These are phyloP conservation scores for Crepidotus variabilis DNA, from an alignment of 768 basidiomycete genomes.

Conservation along the genomic window DNA sequence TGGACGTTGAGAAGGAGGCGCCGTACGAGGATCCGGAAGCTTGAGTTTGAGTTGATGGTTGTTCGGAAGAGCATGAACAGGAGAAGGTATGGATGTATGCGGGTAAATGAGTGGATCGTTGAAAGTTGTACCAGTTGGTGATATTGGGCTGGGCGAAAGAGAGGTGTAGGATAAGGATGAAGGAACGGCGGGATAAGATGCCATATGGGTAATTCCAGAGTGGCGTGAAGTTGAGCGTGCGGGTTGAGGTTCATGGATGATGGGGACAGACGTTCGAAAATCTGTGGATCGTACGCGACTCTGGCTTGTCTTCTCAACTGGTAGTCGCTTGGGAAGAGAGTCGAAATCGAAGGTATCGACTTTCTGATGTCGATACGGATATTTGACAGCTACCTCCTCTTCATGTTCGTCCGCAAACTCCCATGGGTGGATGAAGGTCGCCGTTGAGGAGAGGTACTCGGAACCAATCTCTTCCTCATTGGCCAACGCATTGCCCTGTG, in stretches of 20 bases:
- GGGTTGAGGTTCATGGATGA: background rate
- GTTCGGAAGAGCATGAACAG: background rate
- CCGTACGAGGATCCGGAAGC: slow-evolving; percentile 7
- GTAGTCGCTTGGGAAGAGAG: slow-evolving; percentile 34
- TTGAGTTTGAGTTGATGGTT: slow-evolving; percentile 3
- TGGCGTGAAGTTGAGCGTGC: background rate
- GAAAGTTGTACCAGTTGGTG: background rate
- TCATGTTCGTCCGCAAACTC: slow-evolving; percentile 27
- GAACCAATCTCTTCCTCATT: background rate
- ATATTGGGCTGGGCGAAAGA: background rate
- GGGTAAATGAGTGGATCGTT: background rate
- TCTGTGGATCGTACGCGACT: background rate
- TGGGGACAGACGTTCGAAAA: background rate
- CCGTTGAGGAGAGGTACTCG: slow-evolving; percentile 33
- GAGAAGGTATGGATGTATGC: background rate
- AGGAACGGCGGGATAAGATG: background rate
- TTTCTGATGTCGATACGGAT: slow-evolving; percentile 35
- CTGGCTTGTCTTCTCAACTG: background rate
- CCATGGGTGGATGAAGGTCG: slow-evolving; percentile 48
- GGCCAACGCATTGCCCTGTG: slow-evolving; percentile 3
- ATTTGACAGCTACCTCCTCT: slow-evolving; percentile 24
- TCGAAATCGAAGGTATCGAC: slow-evolving; percentile 49
- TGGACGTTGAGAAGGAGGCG: slow-evolving; percentile 12
- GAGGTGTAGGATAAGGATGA: background rate
- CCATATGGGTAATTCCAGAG: background rate